These are phyloP conservation scores for Umbelopsis sp. DNA, from an alignment of 192 early-diverging fungal genomes.

Conservation along the genomic window DNA sequence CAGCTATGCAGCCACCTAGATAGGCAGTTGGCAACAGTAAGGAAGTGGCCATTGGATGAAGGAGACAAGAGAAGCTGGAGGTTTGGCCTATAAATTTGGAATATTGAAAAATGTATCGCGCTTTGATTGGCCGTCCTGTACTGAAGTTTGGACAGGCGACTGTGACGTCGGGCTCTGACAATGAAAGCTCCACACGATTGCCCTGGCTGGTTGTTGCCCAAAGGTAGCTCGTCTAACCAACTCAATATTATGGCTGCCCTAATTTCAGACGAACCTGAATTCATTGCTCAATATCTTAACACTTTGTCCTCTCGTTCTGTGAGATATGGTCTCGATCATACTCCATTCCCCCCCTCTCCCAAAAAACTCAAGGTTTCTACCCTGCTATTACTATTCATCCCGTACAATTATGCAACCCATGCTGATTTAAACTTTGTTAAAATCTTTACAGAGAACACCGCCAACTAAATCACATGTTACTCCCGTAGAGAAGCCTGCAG, in stretches of 20 bases:
- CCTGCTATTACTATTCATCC: not conserved
- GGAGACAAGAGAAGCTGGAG: not conserved
- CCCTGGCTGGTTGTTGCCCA: not conserved
- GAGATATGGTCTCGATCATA: conserved; percentile 32
- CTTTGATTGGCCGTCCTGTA: not conserved
- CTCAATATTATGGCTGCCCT: not conserved
- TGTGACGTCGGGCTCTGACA: conserved; percentile 7
- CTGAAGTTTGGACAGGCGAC: not conserved
- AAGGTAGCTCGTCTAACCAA: not conserved
- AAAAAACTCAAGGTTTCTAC: not conserved
- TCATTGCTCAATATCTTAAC: conserved; percentile 29
- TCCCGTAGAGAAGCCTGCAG: not conserved
- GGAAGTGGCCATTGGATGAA: conserved; percentile 20
- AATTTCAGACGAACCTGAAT: conserved; percentile 20
- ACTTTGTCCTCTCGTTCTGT: conserved; percentile 32
- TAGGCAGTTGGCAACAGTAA: conserved; percentile 38
- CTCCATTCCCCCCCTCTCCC: conserved; percentile 7
- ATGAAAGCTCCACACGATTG: no score
- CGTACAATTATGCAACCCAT: not conserved
- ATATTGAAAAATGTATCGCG: conserved; percentile 9
- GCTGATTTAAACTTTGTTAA: not conserved
- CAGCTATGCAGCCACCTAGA: conserved; percentile 41
- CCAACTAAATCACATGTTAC: not conserved
- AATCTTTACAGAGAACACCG: not conserved
- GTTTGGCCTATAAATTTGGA: not conserved